A percentile compares a stretch with the other conserved stretches of the same genome.
Conservation (phyloP, 140 eudicot genomes). For the Cichorium intybus region DNA sequence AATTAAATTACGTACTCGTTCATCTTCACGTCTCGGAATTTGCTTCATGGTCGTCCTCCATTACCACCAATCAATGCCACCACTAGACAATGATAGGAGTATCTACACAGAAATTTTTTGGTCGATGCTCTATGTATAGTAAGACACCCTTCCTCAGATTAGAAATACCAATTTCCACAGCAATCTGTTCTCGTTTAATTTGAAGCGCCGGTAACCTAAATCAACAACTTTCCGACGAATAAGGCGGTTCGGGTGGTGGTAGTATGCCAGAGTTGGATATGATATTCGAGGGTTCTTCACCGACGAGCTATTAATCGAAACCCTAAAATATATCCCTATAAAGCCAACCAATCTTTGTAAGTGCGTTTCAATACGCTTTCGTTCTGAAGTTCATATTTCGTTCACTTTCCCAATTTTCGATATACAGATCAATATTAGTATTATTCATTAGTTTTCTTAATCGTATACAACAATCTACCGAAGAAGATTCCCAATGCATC, state of each 20-base stretch:
- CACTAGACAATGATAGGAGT: too few relatives aligned
- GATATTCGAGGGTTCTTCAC: background rate
- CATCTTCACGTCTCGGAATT: too few relatives aligned
- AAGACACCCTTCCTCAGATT: too few relatives aligned
- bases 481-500: constrained; percentile 14
- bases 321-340: constrained; percentile 19
- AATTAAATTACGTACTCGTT: too few relatives aligned
- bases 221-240: background rate
- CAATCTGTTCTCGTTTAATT: background rate
- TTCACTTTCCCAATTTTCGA: too few relatives aligned
- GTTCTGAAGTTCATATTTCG: constrained; percentile 18
- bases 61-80: too few relatives aligned
- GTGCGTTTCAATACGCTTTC: constrained; percentile 23
- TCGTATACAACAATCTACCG: background rate
- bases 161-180: too few relatives aligned
- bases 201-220: background rate
- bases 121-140: too few relatives aligned
- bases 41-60: too few relatives aligned
- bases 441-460: too few relatives aligned
- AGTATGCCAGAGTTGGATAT: constrained; percentile 12
- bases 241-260: constrained; percentile 2
- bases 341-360: constrained; percentile 13
- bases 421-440: too few relatives aligned
- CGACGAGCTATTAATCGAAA: constrained; percentile 28
- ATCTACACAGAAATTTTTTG: too few relatives aligned